These are phyloP conservation scores for Paraleonurus japonicus DNA, from an alignment of 257 asterid species.

Conservation along the genomic window DNA sequence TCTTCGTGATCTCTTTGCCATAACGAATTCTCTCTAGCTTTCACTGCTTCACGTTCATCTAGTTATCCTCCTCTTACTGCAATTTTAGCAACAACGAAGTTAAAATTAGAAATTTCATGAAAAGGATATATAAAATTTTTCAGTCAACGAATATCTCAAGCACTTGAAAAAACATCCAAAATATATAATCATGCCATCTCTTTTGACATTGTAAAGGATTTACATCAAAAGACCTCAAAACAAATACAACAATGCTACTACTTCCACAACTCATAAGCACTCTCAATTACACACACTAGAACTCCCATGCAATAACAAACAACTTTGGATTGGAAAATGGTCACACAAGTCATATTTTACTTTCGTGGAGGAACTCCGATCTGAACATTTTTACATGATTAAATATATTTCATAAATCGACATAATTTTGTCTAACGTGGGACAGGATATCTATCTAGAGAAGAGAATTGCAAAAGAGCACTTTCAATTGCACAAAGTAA, in stretches of 20 bases:
- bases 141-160: conserved; percentile 12
- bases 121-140: neutral
- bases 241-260: neutral
- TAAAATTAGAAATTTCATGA: neutral
- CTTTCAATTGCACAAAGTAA: conserved; percentile 19
- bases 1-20: conserved; percentile 81
- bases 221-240: neutral
- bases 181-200: neutral
- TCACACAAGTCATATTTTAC: neutral
- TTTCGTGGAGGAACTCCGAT: neutral
- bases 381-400: neutral
- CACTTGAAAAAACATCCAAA: neutral
- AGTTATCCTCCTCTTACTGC: conserved; percentile 23
- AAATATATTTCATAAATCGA: neutral
- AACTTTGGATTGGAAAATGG: neutral
- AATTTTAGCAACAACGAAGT: conserved; percentile 25
- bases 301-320: neutral
- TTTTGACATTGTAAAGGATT: neutral
- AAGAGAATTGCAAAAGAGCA: conserved; percentile 4
- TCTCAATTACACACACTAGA: too few relatives aligned
- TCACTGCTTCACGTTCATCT: conserved; percentile 26
- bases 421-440: neutral
- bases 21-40: conserved; percentile 23
- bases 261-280: too few relatives aligned
- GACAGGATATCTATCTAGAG: neutral